Evolutionary conservation across 176 grass and related monocot species (phyloP), one percentile per base, ranked within the genome.

Genomic region (Saccharum spontaneum): DNA sequence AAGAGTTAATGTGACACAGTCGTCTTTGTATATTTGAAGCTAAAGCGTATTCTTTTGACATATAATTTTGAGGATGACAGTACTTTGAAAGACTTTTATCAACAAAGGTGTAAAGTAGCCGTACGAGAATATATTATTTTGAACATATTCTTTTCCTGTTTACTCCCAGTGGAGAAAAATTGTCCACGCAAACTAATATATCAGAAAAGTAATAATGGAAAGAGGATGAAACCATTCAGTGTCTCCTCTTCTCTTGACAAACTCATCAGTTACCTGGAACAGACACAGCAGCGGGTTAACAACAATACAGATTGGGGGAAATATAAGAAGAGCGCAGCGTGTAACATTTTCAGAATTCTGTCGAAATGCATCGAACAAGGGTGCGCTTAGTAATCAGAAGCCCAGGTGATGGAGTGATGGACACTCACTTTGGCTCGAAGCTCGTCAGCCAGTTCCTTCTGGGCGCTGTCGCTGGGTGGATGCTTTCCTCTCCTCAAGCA

Each of bases 401-500:
- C 24, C 68, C 30, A 30, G 44, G 38, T 75, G 28, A 7, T 67
- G 26, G 46, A 45, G 38, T 75, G 28, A 7, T 67, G 26, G 46
- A 45, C 43, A 20, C 18, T 77, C 69, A 96, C 97, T 88, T 96
- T 92, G 70, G 88, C 73, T 86, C 97, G 92, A 73, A 99, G 97
- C 18, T 99, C 97, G 57, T 99, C 93, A 59, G 97, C 97, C 10
- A 96, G 84, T 84, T 99, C 90, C 79, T 99, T 99, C 66, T 99
- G 91, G 55, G 45, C 28, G 54, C 85, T 96, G 44, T 99, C 93
- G 52, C 84, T 96, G 9, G 97, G 93, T 50, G 85, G 79, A 64
- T 92, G 91, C 40, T 96, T 90, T 38, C 91, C 94, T 54, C 75
- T 82, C 81, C 93, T 94, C 67, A 94, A 50, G 72, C 84, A 91